Percentiles rank a stretch among this genome's conserved stretches.
Conservation (phyloP, 1,284 basidiomycete species). For the Sutorius eximius region DNA sequence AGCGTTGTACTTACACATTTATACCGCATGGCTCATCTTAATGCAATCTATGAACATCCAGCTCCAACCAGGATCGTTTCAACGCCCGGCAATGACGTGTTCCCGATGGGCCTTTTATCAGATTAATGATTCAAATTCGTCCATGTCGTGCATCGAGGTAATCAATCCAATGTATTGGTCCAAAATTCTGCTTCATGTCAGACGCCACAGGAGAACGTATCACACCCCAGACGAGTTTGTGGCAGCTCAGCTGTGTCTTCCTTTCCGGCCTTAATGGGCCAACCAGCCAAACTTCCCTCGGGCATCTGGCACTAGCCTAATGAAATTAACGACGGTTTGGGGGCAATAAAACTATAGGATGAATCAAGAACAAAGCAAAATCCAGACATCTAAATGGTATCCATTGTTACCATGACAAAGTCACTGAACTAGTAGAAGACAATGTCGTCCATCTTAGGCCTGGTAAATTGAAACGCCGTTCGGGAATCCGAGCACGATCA, state of each 20-base stretch:
- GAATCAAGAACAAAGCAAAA: background rate
- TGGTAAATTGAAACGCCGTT: background rate
- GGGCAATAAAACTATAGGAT: background rate
- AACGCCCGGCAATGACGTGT: background rate
- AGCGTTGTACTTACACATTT: slow-evolving; percentile 18
- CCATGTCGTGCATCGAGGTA: too few relatives aligned
- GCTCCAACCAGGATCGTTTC: background rate
- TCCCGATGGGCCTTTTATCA: background rate
- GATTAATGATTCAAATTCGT: too few relatives aligned
- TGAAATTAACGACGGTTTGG: background rate
- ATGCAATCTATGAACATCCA: slow-evolving; percentile 15
- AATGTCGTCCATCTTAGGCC: background rate
- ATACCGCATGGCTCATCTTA: slow-evolving; percentile 15
- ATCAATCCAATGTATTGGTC: too few relatives aligned
- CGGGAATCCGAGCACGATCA: background rate
- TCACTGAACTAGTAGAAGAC: background rate
- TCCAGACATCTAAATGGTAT: background rate
- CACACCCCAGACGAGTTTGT: too few relatives aligned
- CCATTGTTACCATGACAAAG: too few relatives aligned
- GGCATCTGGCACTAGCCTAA: too few relatives aligned
- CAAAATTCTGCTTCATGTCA: too few relatives aligned
- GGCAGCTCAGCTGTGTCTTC: too few relatives aligned
- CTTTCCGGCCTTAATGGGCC: too few relatives aligned
- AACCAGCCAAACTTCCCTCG: too few relatives aligned
- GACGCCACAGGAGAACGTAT: too few relatives aligned